These are phyloP conservation scores for Aureobasidium sp. DNA, from an alignment of 2,329 filamentous ascomycete species.

Conservation along the genomic window DNA sequence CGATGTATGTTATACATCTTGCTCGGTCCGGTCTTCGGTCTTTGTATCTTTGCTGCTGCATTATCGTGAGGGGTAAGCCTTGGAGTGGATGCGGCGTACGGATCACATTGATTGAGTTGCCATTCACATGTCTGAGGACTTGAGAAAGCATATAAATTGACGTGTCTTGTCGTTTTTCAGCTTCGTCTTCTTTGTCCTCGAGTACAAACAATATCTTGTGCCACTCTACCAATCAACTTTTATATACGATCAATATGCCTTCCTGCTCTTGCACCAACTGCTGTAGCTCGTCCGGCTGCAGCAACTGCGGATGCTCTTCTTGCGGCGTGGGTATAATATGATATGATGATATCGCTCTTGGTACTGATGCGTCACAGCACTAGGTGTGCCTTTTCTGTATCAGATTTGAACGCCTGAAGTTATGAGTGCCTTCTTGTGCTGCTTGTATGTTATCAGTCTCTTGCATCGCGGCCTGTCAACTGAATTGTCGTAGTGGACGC, in stretches of 20 bases:
- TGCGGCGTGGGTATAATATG: background rate
- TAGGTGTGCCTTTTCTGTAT: background rate
- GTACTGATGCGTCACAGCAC: background rate
- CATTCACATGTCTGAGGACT: background rate
- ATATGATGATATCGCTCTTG: background rate
- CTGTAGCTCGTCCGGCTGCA: conserved; percentile 5
- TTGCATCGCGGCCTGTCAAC: background rate
- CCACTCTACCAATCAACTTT: background rate
- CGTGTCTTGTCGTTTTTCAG: background rate
- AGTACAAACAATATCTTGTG: background rate
- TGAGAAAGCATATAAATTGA: background rate
- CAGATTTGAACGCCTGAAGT: background rate
- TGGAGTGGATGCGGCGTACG: background rate
- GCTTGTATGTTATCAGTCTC: background rate
- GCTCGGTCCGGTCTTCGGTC: background rate
- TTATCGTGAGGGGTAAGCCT: conserved; percentile 3
- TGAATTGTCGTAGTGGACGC: background rate
- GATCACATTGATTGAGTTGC: background rate
- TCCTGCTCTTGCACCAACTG: conserved; percentile 14
- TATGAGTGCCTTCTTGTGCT: background rate
- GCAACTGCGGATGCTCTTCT: conserved; percentile 4
- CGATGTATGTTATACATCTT: background rate
- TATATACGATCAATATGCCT: background rate
- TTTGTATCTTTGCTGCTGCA: background rate
- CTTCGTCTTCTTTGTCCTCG: background rate